Conservation (phyloP, 345 rosid genomes). For the Aquilaria malaccensis region DNA sequence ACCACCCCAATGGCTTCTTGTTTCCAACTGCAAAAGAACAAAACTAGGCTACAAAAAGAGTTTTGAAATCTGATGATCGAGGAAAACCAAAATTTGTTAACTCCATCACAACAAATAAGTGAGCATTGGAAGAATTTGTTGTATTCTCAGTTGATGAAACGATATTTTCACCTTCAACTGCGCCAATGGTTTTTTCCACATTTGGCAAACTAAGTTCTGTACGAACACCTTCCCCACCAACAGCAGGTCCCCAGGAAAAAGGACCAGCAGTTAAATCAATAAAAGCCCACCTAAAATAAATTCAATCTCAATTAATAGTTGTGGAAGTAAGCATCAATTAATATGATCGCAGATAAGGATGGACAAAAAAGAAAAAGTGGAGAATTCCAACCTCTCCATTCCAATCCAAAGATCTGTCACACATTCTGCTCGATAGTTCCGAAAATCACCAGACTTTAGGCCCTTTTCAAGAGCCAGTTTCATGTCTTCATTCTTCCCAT, state of each 20-base stretch:
- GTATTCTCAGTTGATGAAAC: not conserved
- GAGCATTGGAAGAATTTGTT: too few species aligned
- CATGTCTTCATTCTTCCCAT: slow-evolving; percentile 65
- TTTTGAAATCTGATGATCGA: too few species aligned
- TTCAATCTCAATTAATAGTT: not conserved
- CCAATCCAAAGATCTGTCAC: slow-evolving; percentile 97
- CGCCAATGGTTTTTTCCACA: slow-evolving; percentile 92
- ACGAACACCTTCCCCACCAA: slow-evolving; percentile 99
- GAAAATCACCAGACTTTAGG: slow-evolving; percentile 64
- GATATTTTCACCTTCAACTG: slow-evolving; percentile 66
- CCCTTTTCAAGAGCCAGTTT: slow-evolving; percentile 56
- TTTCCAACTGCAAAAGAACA: not conserved
- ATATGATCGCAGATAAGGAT: not conserved
- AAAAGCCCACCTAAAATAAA: slow-evolving; percentile 81
- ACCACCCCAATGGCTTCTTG: too few species aligned
- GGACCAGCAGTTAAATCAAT: slow-evolving; percentile 93
- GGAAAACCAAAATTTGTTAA: not conserved
- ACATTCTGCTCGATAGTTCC: slow-evolving; percentile 70
- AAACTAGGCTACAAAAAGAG: not conserved
- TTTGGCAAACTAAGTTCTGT: slow-evolving; percentile 84
- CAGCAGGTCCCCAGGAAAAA: slow-evolving; percentile 99
- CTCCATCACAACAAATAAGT: not conserved
- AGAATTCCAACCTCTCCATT: slow-evolving; percentile 64
- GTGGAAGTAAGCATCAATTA: too few species aligned
- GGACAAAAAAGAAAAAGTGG: slow-evolving; percentile 23